Evolutionary conservation across 2,329 filamentous ascomycete genomes (phyloP).

Genomic region (Alternaria infectoria): DNA sequence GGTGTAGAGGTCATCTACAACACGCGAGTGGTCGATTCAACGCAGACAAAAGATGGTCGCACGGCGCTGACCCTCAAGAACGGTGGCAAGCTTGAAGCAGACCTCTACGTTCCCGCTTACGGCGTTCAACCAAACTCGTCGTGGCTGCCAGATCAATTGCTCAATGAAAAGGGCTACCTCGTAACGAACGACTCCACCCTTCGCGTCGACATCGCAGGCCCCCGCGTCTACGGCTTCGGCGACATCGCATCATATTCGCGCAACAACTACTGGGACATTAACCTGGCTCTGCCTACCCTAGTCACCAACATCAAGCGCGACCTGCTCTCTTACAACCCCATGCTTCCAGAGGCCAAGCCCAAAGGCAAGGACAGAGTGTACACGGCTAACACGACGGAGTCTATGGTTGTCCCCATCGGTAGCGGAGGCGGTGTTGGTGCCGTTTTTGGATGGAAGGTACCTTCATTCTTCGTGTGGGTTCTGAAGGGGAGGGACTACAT

Average conservation of each 20-base stretch:
- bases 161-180: constrained; percentile 57
- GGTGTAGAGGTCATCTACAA: constrained; percentile 56
- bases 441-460: constrained; percentile 48
- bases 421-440: constrained; percentile 43
- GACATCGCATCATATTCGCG: constrained; percentile 54
- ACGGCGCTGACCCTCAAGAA: constrained; percentile 49
- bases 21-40: constrained; percentile 38
- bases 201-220: constrained; percentile 53
- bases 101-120: constrained; percentile 61
- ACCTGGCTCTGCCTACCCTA: constrained; percentile 49
- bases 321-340: constrained; percentile 42
- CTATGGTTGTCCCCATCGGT: constrained; percentile 43
- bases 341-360: constrained; percentile 24
- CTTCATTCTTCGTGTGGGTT: constrained; percentile 48
- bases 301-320: constrained; percentile 57
- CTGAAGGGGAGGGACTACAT: constrained; percentile 53
- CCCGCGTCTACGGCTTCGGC: constrained; percentile 57
- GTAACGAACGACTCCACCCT: constrained; percentile 54
- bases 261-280: constrained; percentile 52
- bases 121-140: constrained; percentile 60
- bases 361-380: constrained; percentile 36
- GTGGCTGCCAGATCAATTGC: constrained; percentile 57
- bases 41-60: constrained; percentile 44
- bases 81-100: constrained; percentile 55
- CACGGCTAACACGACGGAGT: constrained; percentile 28